A percentile compares a stretch with the other conserved stretches of the same genome.
Evolutionary conservation across 768 basidiomycete genomes (phyloP).

Genomic region (Calvatia gigantea): DNA sequence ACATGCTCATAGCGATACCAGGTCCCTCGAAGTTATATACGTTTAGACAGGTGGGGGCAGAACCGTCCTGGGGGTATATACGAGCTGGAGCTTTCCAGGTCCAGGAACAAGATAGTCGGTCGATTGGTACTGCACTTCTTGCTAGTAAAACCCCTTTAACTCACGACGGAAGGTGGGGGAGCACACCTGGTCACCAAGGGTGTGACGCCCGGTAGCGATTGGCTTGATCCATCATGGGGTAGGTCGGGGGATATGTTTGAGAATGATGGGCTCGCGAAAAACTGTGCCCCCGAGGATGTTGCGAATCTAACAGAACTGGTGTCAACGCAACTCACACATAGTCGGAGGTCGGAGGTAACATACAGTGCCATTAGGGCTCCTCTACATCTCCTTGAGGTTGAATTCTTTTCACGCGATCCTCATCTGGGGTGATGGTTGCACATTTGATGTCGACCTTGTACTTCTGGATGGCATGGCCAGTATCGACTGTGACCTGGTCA

Average conservation of each 20-base stretch:
- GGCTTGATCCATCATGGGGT: slow-evolving; percentile 97
- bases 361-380: slow-evolving; percentile 92
- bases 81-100: slow-evolving; percentile 89
- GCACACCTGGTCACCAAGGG: slow-evolving; percentile 89
- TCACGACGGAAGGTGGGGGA: neutral
- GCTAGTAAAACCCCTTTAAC: neutral
- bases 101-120: slow-evolving; percentile 92
- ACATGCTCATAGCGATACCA: slow-evolving; percentile 96
- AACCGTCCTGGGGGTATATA: slow-evolving; percentile 83
- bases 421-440: slow-evolving; percentile 98
- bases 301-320: slow-evolving; percentile 59
- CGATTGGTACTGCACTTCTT: slow-evolving; percentile 67
- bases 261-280: slow-evolving; percentile 97
- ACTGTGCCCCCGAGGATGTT: slow-evolving; percentile 98
- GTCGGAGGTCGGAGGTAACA: slow-evolving; percentile 22
- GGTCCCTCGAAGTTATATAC: slow-evolving; percentile 93
- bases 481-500: slow-evolving; percentile 89
- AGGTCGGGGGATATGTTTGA: slow-evolving; percentile 85
- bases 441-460: slow-evolving; percentile 98
- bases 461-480: slow-evolving; percentile 91
- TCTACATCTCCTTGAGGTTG: slow-evolving; percentile 99
- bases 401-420: slow-evolving; percentile 95
- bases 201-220: slow-evolving; percentile 95
- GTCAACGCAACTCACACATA: neutral
- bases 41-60: slow-evolving; percentile 61